Evolutionary conservation across 768 basidiomycete genomes (phyloP).

Genomic region (Serendipita sp.): DNA sequence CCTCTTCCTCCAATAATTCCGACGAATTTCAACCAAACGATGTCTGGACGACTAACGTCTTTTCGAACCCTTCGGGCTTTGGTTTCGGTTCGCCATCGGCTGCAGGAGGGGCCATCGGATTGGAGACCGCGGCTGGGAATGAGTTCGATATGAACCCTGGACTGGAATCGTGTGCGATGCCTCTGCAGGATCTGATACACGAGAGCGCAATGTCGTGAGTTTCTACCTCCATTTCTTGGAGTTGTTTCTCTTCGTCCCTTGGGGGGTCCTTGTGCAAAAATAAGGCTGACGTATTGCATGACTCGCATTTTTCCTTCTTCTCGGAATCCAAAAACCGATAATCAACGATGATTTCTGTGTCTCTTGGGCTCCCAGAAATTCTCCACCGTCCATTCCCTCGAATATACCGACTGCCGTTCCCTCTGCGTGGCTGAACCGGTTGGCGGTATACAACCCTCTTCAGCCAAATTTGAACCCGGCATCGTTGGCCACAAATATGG

Average conservation of each 20-base stretch:
- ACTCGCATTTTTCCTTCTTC: neutral
- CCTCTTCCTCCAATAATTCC: neutral
- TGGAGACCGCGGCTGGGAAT: neutral
- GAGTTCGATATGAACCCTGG: neutral
- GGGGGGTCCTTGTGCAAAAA: neutral
- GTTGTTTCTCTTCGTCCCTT: neutral
- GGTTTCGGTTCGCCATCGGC: neutral
- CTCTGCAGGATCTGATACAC: conserved; percentile 4
- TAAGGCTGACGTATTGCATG: neutral
- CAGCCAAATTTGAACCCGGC: neutral
- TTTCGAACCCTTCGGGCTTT: neutral
- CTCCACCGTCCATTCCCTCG: neutral
- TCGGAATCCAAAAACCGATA: neutral
- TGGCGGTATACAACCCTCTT: neutral
- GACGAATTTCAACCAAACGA: neutral
- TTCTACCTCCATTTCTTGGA: neutral
- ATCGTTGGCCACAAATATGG: neutral
- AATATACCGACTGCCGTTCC: neutral
- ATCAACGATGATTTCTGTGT: neutral
- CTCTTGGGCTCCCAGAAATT: neutral
- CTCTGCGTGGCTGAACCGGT: neutral
- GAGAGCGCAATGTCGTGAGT: conserved; percentile 3
- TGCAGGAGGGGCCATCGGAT: neutral
- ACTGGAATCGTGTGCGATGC: neutral
- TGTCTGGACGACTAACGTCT: neutral